These are phyloP conservation scores for Sclerospora graminicola DNA, from an alignment of 352 stramenopile species.

Conservation along the genomic window DNA sequence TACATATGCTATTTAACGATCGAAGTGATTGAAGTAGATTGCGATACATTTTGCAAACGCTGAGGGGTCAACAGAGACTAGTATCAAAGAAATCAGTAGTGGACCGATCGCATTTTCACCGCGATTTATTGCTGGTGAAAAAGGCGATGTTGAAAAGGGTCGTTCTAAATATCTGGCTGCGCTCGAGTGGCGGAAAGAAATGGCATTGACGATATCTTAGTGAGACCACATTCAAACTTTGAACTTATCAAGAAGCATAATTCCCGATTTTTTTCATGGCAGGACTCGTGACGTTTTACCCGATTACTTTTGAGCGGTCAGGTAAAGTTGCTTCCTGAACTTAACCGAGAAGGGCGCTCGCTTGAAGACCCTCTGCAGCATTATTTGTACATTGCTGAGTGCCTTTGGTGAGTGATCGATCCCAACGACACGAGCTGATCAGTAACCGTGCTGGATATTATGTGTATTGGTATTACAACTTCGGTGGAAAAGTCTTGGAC, in stretches of 20 bases:
- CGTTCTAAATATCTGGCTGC: constrained; percentile 62
- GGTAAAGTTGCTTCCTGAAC: constrained; percentile 79
- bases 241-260: constrained; percentile 88
- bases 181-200: constrained; percentile 81
- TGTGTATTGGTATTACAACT: constrained; percentile 81
- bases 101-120: constrained; percentile 64
- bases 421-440: constrained; percentile 58
- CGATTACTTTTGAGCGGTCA: constrained; percentile 79
- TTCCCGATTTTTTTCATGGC: constrained; percentile 85
- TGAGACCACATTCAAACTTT: constrained; percentile 70
- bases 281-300: constrained; percentile 60
- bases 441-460: constrained; percentile 78
- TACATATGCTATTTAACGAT: constrained; percentile 48
- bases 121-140: constrained; percentile 77
- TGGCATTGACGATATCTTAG: constrained; percentile 80
- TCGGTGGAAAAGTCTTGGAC: constrained; percentile 84
- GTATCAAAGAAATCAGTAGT: constrained; percentile 29
- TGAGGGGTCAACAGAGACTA: constrained; percentile 7
- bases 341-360: constrained; percentile 79
- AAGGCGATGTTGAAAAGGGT: constrained; percentile 75
- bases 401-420: constrained; percentile 79
- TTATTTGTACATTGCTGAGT: constrained; percentile 91
- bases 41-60: constrained; percentile 20
- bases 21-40: constrained; percentile 52
- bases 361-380: constrained; percentile 83